Evolutionary conservation across 257 asterid species (phyloP).

Genomic region (Solanum chiquidenum): DNA sequence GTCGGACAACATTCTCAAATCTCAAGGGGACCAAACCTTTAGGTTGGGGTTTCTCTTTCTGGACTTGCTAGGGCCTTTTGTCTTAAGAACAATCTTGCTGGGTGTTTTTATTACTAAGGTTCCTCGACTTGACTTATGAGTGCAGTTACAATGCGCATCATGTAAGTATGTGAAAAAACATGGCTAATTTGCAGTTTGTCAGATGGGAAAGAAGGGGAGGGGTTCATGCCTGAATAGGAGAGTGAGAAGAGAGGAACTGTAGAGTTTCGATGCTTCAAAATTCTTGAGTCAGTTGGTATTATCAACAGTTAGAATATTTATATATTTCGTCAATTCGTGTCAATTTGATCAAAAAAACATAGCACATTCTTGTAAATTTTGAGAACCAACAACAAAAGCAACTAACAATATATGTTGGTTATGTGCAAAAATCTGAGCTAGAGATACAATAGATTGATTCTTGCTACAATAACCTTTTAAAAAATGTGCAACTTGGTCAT

Average conservation of each 20-base stretch:
- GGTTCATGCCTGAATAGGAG: background rate
- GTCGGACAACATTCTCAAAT: background rate
- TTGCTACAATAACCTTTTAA: background rate
- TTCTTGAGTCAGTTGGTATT: background rate
- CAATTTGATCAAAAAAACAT: background rate
- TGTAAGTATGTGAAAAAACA: background rate
- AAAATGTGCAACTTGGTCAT: background rate
- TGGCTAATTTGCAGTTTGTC: background rate
- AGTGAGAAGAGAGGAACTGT: background rate
- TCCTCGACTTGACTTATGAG: background rate
- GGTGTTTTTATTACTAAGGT: background rate
- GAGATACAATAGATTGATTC: background rate
- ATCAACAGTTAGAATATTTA: background rate
- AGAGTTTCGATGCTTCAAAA: background rate
- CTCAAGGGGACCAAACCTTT: background rate
- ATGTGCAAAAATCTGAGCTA: background rate
- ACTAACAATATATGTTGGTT: background rate
- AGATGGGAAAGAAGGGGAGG: background rate
- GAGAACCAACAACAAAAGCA: background rate
- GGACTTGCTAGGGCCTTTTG: background rate
- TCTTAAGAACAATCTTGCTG: background rate
- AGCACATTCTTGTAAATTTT: background rate
- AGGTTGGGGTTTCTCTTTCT: background rate
- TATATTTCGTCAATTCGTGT: background rate
- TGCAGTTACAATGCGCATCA: background rate